Evolutionary conservation across 2,329 filamentous ascomycete genomes (phyloP), one percentile per base, ranked within the genome.

Genomic region (Monosporascus sp.): DNA sequence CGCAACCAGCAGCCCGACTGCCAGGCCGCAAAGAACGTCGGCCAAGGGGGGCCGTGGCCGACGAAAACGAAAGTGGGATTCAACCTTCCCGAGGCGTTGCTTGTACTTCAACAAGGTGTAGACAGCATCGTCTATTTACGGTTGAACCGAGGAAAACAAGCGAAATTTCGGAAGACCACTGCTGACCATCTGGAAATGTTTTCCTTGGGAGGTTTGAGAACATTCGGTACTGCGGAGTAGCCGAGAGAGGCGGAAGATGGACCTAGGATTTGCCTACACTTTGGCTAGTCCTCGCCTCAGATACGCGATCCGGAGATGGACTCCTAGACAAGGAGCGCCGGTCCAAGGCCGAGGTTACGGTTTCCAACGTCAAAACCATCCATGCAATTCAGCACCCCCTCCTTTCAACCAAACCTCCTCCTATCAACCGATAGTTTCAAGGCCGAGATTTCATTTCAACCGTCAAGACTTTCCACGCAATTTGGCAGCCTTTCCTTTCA

Each of bases 121-220:
- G 95, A 99, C 69, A 97, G 91, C 65, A 88, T 97, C 64, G 97
- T 99, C 59, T 99, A 97, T 70, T 92, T 91, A 7, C 87, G 94
- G 6, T 77, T 99, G 56, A 90, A 86, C 72, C 84, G 82, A 58
- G 91, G 92, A 48, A 86, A 96, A 70, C 94, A 99, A 72, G 80
- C 84, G 56, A 88, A 96, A 65, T 81, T 99, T 51, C 84, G 94
- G 57, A 82, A 84, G 62, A 80, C 82, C 19, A 99, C 94, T 1
- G 94, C 92, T 4, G 90, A 97, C 62, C 93, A 99, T 66, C 81
- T 99, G 19, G 95, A 99, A 68, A 89, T 96, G 83, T 99, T 97
- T 72, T 95, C 94, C 20, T 82, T 93, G 50, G 95, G 99, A 76
- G 94, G 94, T 70, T 79, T 99, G 36, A 86, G 94, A 65, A 99